Conservation (phyloP, 768 basidiomycete genomes). For the Russula compacta region DNA sequence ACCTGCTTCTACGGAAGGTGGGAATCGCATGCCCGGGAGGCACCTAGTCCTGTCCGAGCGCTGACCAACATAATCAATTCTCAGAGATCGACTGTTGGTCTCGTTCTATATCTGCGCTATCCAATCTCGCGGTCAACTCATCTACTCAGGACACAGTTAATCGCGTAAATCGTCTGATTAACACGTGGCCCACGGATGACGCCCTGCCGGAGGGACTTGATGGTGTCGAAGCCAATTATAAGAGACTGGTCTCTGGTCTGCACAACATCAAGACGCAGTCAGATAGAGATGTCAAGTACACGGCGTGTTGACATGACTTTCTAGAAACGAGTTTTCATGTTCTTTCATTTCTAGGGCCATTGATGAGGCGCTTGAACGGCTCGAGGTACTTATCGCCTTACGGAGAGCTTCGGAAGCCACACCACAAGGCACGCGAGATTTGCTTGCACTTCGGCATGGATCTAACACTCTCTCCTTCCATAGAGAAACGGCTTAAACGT, state of each 20-base stretch:
- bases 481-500: constrained; percentile 61
- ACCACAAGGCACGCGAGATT: constrained; percentile 32
- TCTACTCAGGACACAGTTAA: constrained; percentile 50
- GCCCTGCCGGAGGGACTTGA: constrained; percentile 59
- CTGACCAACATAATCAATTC: constrained; percentile 6
- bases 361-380: constrained; percentile 59
- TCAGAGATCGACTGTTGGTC: constrained; percentile 73
- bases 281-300: constrained; percentile 55
- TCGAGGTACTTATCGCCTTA: constrained; percentile 62
- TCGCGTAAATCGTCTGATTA: constrained; percentile 64
- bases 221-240: constrained; percentile 50
- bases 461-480: not conserved
- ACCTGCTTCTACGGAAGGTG: constrained; percentile 73
- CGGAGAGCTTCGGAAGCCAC: constrained; percentile 57
- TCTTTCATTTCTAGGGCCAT: constrained; percentile 43
- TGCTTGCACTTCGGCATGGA: not conserved
- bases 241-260: constrained; percentile 52
- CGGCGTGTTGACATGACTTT: constrained; percentile 1
- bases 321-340: not conserved
- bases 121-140: constrained; percentile 43
- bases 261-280: constrained; percentile 51
- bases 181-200: constrained; percentile 66
- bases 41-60: constrained; percentile 6
- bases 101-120: constrained; percentile 50
- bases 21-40: constrained; percentile 22